Base-by-base conservation (phyloP, 78 protist species). In the Dictyostelium capitatum region DNA sequence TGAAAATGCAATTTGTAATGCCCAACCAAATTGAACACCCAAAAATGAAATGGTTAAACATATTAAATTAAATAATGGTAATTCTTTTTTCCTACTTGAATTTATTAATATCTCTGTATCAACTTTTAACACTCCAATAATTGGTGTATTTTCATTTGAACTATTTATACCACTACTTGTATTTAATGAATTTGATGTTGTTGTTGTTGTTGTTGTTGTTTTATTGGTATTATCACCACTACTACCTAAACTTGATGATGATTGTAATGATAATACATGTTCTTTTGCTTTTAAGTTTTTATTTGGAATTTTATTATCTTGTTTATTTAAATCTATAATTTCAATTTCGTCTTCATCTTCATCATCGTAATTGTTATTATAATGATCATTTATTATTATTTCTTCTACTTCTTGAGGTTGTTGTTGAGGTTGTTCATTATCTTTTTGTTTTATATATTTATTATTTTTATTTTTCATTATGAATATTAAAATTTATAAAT, bases 21-120 rank as follows among this genome's bases (percentile, higher is more conserved):
- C 96, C 96, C 53, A 91, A 11, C 95, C 95, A 79, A 91, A 83
- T 56, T 91, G 95, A 10, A 91, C 84, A 53, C 95, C 95, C 17
- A 91, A 56, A 56, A 91, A 91, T 23, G 77, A 67, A 12, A 91
- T 30, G 0, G 95, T 59, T 28, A 91, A 30, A 30, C 72, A 65
- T 20, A 91, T 54, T 51, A 91, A 70, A 30, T 74, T 67, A 53
- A 62, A 91, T 10, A 74, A 25, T 1, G 92, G 70, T 46, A 84
- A 28, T 32, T 14, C 47, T 32, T 79, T 79, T 41, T 79, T 79
- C 19, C 56, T 48, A 23, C 72, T 23, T 6, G 32, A 57, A 37
- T 79, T 54, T 37, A 79, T 30, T 54, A 79, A 54, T 30, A 50
- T 11, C 20, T 79, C 83, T 6, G 19, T n/a, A 56, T 79, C 56